phyloP scores from a whole-genome alignment of 2,329 filamentous ascomycete genomes.

The Diaporthe sp. region DNA sequence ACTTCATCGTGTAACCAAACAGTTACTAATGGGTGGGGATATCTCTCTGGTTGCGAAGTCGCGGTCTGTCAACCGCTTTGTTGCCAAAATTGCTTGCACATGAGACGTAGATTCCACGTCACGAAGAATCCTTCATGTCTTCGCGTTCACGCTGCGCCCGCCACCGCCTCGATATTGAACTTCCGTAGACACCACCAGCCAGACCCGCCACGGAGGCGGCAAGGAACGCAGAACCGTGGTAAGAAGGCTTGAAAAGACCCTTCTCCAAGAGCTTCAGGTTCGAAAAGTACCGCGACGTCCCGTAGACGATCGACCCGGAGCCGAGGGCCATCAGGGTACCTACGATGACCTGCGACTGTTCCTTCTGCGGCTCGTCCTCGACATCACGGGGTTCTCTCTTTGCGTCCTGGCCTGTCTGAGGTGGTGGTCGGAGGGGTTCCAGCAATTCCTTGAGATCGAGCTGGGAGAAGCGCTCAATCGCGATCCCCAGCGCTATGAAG shows the following conservation, averaged over 20 bases:
- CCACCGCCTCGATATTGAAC: conserved; percentile 38
- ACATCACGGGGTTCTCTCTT: conserved; percentile 20
- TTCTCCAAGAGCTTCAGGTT: conserved; percentile 53
- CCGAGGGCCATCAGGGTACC: conserved; percentile 56
- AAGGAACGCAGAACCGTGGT: conserved; percentile 44
- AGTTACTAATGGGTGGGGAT: too few species aligned
- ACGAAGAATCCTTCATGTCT: conserved; percentile 24
- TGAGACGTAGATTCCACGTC: neutral
- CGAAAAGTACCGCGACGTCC: conserved; percentile 57
- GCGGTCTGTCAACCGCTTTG: neutral
- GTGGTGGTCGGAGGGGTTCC: conserved; percentile 40
- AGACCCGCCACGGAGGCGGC: conserved; percentile 44
- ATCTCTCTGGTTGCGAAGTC: neutral
- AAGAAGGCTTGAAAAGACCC: conserved; percentile 52
- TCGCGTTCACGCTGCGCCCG: conserved; percentile 35
- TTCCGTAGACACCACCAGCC: conserved; percentile 44
- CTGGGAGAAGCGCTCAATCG: conserved; percentile 57
- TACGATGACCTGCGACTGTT: conserved; percentile 48
- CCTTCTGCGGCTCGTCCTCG: conserved; percentile 40
- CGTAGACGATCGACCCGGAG: conserved; percentile 57
- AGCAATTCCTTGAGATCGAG: conserved; percentile 50
- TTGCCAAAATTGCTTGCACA: neutral
- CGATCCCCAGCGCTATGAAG: conserved; percentile 62
- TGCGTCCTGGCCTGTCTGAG: conserved; percentile 27
- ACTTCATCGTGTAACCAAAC: too few species aligned